Percentiles rank a stretch among this genome's conserved stretches.
Conservation (phyloP, 805 yeast genomes). For the Isabelozyma heimii region DNA sequence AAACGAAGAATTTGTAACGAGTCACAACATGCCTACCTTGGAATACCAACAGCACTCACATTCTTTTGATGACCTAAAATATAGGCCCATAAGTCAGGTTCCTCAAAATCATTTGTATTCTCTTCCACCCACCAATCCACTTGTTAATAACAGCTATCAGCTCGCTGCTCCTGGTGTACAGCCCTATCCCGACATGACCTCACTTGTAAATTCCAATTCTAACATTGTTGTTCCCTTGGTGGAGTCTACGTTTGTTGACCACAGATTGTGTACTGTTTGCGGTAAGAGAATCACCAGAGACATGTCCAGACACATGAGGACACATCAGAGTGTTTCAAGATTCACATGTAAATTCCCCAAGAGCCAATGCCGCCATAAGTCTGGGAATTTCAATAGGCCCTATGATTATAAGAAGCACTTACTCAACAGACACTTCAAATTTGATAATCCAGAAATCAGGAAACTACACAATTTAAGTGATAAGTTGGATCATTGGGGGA, state of each 20-base stretch:
- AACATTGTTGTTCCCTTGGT: constrained; percentile 33
- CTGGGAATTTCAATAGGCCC: constrained; percentile 64
- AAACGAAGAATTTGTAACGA: neutral
- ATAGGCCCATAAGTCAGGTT: neutral
- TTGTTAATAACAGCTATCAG: neutral
- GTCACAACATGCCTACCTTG: neutral
- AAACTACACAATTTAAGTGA: constrained; percentile 50
- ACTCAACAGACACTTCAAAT: constrained; percentile 56
- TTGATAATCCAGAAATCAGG: constrained; percentile 46
- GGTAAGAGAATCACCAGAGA: constrained; percentile 56
- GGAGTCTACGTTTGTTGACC: constrained; percentile 37
- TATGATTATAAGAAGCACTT: constrained; percentile 68
- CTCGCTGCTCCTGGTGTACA: constrained; percentile 2
- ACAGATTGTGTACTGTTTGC: constrained; percentile 49
- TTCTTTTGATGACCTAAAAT: neutral
- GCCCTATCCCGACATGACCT: constrained; percentile 37
- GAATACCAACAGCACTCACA: neutral
- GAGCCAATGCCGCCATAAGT: constrained; percentile 53
- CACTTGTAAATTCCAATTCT: constrained; percentile 34
- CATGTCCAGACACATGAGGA: constrained; percentile 60
- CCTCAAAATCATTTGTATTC: neutral
- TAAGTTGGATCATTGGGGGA: constrained; percentile 49
- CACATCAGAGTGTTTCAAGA: constrained; percentile 55
- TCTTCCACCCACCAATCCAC: neutral
- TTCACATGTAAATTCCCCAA: constrained; percentile 59